Base-by-base conservation (phyloP, 805 yeast species). In the Candida schatavii region DNA sequence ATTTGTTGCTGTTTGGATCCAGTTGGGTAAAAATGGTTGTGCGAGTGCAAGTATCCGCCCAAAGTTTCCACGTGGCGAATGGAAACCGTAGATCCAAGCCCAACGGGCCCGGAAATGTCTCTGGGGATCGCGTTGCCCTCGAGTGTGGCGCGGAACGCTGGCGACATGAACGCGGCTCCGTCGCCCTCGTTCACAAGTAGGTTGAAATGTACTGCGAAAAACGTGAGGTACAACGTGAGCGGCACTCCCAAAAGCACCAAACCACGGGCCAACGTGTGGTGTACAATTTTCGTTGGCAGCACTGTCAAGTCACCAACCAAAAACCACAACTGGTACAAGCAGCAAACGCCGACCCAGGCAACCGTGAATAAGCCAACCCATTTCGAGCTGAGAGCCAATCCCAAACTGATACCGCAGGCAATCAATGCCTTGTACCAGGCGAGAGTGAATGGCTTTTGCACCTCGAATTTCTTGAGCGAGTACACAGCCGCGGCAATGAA, bases 1-100 rank as follows among this genome's bases (percentile, higher is more conserved):
- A 86, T 65, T 64, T 86, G 95, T 63, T 86, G 95, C 64, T 86
- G 95, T 55, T 83, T 77, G 5, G 95, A 86, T 46, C 95, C 95
- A 37, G 85, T 77, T 55, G 82, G 86, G 54, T 83, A 85, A 51
- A 70, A 64, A 54, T 78, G 81, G 43, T 74, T 71, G 62, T 86
- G 95, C n/a, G 91, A 84, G 61, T 86, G 95, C 52, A 86, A 71
- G 62, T 86, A 86, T 38, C 93, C 93, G 50, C 90, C 93, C 51
- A 74, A 75, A 28, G 91, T 83, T 47, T 77, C 78, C 25, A 77
- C 47, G 56, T 86, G 95, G 57, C 84, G 83, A 30, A 86, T 50
- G 28, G 88, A 72, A 22, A 86, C 74, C 6, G 65, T 60, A 3
- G 91, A 85, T 27, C 85, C 84, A 46, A 81, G 78, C 49, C 93